A percentile compares a stretch with the other conserved stretches of the same genome.
Conservation (phyloP, 1,284 basidiomycete genomes). For the Tilletia walkeri region DNA sequence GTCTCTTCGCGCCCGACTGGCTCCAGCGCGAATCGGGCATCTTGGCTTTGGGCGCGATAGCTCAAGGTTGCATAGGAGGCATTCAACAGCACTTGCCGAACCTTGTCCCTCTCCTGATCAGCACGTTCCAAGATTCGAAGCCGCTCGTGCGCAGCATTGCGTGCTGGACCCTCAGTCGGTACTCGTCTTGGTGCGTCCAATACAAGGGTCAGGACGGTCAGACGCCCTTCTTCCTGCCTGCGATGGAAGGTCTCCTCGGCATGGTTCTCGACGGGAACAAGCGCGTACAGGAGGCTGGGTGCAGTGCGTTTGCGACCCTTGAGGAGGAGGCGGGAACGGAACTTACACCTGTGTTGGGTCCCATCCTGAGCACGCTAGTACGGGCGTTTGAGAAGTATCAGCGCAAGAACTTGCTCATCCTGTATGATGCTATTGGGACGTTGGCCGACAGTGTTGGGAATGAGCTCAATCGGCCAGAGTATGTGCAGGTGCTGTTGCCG, state of each 20-base stretch:
- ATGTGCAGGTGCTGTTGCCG: slow-evolving; percentile 94
- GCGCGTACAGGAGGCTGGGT: slow-evolving; percentile 97
- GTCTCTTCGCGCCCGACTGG: slow-evolving; percentile 92
- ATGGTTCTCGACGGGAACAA: slow-evolving; percentile 99
- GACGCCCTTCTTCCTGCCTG: slow-evolving; percentile 86
- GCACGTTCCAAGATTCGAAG: slow-evolving; percentile 86
- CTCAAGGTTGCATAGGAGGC: slow-evolving; percentile 95
- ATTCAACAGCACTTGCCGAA: slow-evolving; percentile 91
- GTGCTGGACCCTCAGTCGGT: slow-evolving; percentile 98
- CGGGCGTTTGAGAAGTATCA: slow-evolving; percentile 98
- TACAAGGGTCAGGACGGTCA: slow-evolving; percentile 80
- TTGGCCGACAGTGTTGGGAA: slow-evolving; percentile 91
- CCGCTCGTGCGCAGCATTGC: slow-evolving; percentile 96
- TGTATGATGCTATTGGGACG: slow-evolving; percentile 97
- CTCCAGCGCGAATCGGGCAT: slow-evolving; percentile 92
- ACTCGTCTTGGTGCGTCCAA: slow-evolving; percentile 88
- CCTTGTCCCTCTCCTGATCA: slow-evolving; percentile 87
- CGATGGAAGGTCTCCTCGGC: slow-evolving; percentile 93
- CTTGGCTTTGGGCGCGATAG: slow-evolving; percentile 93
- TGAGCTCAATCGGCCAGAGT: slow-evolving; percentile 78
- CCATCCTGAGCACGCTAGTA: slow-evolving; percentile 89
- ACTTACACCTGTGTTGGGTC: slow-evolving; percentile 88
- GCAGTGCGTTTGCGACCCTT: slow-evolving; percentile 95
- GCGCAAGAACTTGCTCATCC: slow-evolving; percentile 96
- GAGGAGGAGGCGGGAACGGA: slow-evolving; percentile 93